A percentile compares a stretch with the other conserved stretches of the same genome.
Conservation (phyloP, 148 eudicot genomes). For the Persicaria maculosa region DNA sequence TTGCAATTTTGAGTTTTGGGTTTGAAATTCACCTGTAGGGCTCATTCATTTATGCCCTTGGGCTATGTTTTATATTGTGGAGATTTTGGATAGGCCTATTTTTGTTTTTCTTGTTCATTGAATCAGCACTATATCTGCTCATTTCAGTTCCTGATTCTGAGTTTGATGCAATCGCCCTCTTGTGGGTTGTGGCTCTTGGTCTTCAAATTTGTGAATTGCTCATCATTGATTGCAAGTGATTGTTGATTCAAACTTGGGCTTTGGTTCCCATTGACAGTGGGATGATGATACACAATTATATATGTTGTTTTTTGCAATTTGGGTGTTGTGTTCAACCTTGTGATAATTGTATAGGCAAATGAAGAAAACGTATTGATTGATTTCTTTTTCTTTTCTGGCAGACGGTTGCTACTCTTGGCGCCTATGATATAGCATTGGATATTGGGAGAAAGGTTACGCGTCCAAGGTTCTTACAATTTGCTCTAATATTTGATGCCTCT, state of each 20-base stretch:
- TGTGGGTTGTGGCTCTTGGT: background rate
- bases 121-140: background rate
- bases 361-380: background rate
- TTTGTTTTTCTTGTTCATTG: background rate
- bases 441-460: slow-evolving; percentile 76
- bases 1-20: background rate
- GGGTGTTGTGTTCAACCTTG: background rate
- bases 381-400: slow-evolving; percentile 20
- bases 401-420: slow-evolving; percentile 73
- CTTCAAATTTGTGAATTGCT: background rate
- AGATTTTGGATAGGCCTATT: background rate
- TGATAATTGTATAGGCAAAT: background rate
- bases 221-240: background rate
- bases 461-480: slow-evolving; percentile 51
- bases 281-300: background rate
- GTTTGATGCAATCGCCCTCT: background rate
- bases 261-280: background rate
- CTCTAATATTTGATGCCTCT: background rate
- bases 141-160: background rate
- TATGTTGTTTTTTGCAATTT: background rate
- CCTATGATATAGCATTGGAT: slow-evolving; percentile 78
- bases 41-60: background rate
- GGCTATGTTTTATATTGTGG: background rate
- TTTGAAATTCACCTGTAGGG: background rate
- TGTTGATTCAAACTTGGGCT: background rate